Percentiles rank a stretch among this genome's conserved stretches.
Conservation (phyloP, 2,329 filamentous ascomycete genomes). For the Aspergillus aculeatinus region DNA sequence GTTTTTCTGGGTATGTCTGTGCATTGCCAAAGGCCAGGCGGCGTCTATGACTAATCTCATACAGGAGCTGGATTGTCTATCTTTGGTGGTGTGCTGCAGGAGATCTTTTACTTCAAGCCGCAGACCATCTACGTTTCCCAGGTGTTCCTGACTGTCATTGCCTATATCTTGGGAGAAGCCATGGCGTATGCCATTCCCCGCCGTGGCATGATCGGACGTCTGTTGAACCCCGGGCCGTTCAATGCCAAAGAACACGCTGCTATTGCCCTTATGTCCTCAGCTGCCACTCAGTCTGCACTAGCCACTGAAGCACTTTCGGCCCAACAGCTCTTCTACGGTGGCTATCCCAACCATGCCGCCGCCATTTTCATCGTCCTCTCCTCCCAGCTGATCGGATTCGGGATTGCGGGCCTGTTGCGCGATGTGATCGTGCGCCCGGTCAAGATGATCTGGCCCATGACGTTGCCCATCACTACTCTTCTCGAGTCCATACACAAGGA, state of each 20-base stretch:
- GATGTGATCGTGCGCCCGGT: conserved; percentile 6
- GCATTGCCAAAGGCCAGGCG: background rate
- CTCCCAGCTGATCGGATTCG: conserved; percentile 3
- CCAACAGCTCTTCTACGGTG: conserved; percentile 5
- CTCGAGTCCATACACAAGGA: conserved; percentile 6
- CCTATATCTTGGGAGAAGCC: background rate
- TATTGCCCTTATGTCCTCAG: conserved; percentile 6
- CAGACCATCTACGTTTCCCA: conserved; percentile 8
- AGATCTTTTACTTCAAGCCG: conserved; percentile 7
- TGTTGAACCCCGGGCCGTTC: conserved; percentile 3
- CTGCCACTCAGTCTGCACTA: conserved; percentile 3
- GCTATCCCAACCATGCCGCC: conserved; percentile 5
- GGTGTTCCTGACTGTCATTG: conserved; percentile 4
- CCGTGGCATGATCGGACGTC: background rate
- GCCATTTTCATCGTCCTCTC: conserved; percentile 3
- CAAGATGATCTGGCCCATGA: conserved; percentile 11
- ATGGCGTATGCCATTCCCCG: conserved; percentile 5
- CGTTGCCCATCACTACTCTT: conserved; percentile 1
- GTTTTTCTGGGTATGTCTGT: background rate
- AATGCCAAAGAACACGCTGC: conserved; percentile 6
- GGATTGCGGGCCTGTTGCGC: conserved; percentile 4
- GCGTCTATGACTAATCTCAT: background rate
- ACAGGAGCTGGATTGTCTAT: conserved; percentile 1
- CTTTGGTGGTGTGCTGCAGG: conserved; percentile 4
- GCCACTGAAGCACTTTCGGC: conserved; percentile 5